Conservation (phyloP, 2,329 filamentous ascomycete species). For the Pestalotiopsis sp. region DNA sequence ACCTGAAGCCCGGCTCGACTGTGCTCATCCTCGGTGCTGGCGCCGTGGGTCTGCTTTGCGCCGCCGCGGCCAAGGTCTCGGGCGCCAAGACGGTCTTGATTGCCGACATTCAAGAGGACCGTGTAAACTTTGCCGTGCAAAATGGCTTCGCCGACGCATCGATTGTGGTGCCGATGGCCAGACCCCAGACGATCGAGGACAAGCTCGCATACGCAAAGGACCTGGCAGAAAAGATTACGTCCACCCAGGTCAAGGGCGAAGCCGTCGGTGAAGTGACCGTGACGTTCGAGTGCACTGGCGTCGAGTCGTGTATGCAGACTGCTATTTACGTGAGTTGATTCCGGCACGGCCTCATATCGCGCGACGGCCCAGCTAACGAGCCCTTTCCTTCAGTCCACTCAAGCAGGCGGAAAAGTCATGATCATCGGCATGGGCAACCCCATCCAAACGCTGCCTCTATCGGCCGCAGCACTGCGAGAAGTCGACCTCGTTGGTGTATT, state of each 20-base stretch:
- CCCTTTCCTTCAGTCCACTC: constrained; percentile 47
- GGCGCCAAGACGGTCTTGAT: constrained; percentile 50
- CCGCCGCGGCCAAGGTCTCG: constrained; percentile 56
- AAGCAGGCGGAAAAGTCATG: constrained; percentile 71
- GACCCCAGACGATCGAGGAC: constrained; percentile 52
- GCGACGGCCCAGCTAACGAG: not conserved
- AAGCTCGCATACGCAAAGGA: constrained; percentile 55
- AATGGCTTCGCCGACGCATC: constrained; percentile 59
- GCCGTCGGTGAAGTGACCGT: constrained; percentile 65
- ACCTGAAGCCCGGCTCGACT: constrained; percentile 39
- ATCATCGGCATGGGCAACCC: constrained; percentile 82
- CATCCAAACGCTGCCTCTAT: constrained; percentile 73
- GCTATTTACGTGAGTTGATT: constrained; percentile 63
- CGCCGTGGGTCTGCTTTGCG: constrained; percentile 61
- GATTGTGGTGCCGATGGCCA: constrained; percentile 51
- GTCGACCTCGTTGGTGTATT: constrained; percentile 80
- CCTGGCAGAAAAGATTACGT: constrained; percentile 47
- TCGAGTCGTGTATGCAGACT: constrained; percentile 74
- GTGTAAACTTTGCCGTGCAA: constrained; percentile 58
- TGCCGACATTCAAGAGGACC: constrained; percentile 58
- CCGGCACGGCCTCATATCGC: not conserved
- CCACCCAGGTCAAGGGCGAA: constrained; percentile 29
- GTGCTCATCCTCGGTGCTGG: constrained; percentile 63
- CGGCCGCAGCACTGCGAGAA: constrained; percentile 72
- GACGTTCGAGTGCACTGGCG: constrained; percentile 79